phyloP scores from a whole-genome alignment of 1,284 basidiomycete species.

The Tilletia walkeri region DNA sequence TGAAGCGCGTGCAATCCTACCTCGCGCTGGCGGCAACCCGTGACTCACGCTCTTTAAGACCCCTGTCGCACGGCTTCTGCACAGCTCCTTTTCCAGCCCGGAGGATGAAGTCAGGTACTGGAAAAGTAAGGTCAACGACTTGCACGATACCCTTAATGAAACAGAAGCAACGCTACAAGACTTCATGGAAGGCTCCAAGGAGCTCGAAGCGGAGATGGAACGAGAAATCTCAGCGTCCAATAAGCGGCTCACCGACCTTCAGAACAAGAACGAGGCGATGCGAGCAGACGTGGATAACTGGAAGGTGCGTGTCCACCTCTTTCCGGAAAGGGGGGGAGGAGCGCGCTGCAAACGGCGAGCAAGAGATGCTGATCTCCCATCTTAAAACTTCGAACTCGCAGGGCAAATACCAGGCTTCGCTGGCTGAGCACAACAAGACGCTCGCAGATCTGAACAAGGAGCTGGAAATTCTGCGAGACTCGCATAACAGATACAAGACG shows the following conservation, averaged over 20 bases:
- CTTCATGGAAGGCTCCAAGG: constrained; percentile 50
- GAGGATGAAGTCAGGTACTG: constrained; percentile 46
- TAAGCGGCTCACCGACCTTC: constrained; percentile 36
- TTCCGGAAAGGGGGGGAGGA: neutral
- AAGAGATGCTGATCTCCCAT: neutral
- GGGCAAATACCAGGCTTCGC: constrained; percentile 46
- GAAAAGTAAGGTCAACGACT: constrained; percentile 44
- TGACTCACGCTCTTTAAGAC: too few species aligned
- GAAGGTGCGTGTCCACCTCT: constrained; percentile 29
- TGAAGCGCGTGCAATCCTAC: neutral
- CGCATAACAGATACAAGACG: constrained; percentile 49
- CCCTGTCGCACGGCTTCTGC: neutral
- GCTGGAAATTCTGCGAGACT: constrained; percentile 38
- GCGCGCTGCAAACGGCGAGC: neutral
- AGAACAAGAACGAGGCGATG: constrained; percentile 40
- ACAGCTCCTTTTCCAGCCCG: constrained; percentile 38
- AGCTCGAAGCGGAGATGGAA: constrained; percentile 53
- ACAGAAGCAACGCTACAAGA: constrained; percentile 46
- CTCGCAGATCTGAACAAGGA: constrained; percentile 46
- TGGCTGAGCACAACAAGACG: constrained; percentile 46
- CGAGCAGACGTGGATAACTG: constrained; percentile 48
- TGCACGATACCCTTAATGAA: constrained; percentile 46
- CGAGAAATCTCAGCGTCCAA: constrained; percentile 40
- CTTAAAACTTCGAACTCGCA: constrained; percentile 8
- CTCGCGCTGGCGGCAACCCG: too few species aligned